Evolutionary conservation across 179 eudicot species (phyloP), one percentile per base, ranked within the genome.

Genomic region (Patellifolia procumbens): DNA sequence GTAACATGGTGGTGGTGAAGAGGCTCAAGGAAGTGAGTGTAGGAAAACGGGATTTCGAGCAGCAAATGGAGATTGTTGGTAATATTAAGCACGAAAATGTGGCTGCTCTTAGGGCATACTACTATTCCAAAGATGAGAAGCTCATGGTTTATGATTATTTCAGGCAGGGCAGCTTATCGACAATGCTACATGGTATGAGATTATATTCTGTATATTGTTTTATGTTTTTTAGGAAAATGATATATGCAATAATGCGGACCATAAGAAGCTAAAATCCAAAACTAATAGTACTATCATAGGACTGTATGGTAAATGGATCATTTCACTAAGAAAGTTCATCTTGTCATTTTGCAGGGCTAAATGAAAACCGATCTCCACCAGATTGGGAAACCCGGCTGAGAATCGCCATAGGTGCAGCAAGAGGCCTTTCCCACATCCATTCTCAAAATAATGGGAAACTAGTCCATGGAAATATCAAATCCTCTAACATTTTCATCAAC

Each of bases 81-180:
- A 83, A 49, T 39, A 87, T 90, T 45, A 82, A 74, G 85, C 98
- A 93, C 58, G 97, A 90, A 19, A 93, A 91, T 85, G 91, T 91
- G 17, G 88, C 82, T 65, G 73, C 93, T 2, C 76, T 91, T 0
- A 86, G 92, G 64, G 95, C 93, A 22, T 93, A 91, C 82, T 93
- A 87, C 81, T 91, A 87, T 68, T 93, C 97, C 42, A 93, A 90
- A 78, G 97, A 93, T 34, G 98, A 93, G 80, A 93, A 91, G 86
- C 97, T 93, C 61, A 78, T 93, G 84, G 93, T 93, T 52, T 89
- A 92, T 60, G 98, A 93, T 61, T 92, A 84, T 63, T 92, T 89
- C 83, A 80, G 66, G 77, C 76, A 53, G 0, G 98, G 98, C 52
- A 93, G 95, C 80, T 82, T 88, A 16, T 85, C 87, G 15, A 64